Base-by-base conservation (phyloP, 1,284 basidiomycete genomes). In the Anthracocystis setariae region DNA sequence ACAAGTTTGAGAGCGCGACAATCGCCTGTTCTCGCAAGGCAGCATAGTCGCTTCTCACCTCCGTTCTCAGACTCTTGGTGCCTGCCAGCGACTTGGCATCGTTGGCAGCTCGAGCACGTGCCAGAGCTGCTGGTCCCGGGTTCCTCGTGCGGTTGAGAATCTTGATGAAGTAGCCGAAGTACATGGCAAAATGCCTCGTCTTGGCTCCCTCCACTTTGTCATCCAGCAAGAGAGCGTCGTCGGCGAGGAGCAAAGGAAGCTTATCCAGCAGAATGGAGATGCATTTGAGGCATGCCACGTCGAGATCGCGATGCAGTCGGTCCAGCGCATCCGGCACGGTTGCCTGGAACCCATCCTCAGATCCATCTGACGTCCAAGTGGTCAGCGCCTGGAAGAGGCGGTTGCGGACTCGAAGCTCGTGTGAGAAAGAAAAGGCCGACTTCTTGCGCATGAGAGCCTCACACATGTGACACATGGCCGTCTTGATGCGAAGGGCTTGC, bases 1-100 rank as follows among this genome's bases (percentile, higher is more conserved):
- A 88, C 7, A 95, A 85, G 68, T 93, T 89, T 0, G 92, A 88
- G 3, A 95, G 87, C 0, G 91, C 92, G 23, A 76, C 38, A 46
- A 80, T 79, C 10, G 78, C 78, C 10, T 73, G 76, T 18, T 75
- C 67, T 18, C 76, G 73, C 8, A 80, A 48, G 17, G 74, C 72
- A 4, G 51, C 68, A 23, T 67, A 62, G 38, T 73, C 73, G 8
- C 56, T 48, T 8, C 46, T 44, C 2, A 43, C n/a, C 7, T 70
- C 65, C 12, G 18, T 29, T 40, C 53, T 67, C 29, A 42, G 55
- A 37, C 40, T 45, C 37, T 63, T 60, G 12, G 38, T 18, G 13
- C 51, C 48, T 12, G 57, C 57, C 23, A 56, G 21, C 24, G 53
- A 18, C 37, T 51, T 57, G 39, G 63, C 40, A 18, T 62, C 55